Base-by-base conservation (phyloP, 2,329 filamentous ascomycete species). In the Dichotomopilus funicola region DNA sequence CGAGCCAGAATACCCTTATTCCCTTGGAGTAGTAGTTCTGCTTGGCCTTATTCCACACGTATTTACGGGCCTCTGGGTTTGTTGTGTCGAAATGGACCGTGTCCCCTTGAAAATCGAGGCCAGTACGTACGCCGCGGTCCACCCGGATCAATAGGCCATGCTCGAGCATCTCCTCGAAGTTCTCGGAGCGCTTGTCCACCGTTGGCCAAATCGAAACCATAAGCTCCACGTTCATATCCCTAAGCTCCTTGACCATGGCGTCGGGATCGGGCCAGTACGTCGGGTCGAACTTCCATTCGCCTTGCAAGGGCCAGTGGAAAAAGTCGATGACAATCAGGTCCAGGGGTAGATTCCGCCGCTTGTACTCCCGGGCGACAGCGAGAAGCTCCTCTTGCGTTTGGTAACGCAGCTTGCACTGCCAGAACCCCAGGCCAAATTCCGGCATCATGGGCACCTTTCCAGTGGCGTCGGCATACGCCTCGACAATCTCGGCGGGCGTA, bases 121-220 rank as follows among this genome's bases (percentile, higher is more conserved):
- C 41, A 4, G 42, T 50, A 6, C 53, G 53, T 43, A 50, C 1
- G 6, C 53, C 53, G 10, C 53, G 53, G 53, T 55, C 42, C 0
- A 33, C 31, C 8, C 36, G 47, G 10, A 55, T 31, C 4, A 55
- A 9, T 1, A 36, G 27, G 2, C 53, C 53, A 6, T 37, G 41
- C 47, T 55, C 53, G 6, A 55, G 35, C 53, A 55, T 55, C 53
- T 55, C 53, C 6, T 50, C 47, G 36, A 38, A 55, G 48, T 55
- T 55, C 42, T 55, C 53, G 36, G 41, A 55, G 41, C 48, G 53
- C 41, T 45, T 50, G 48, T 55, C 53, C 4, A 55, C 53, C 11
- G 53, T 55, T 10, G 53, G 53, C 53, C 53, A 55, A n/a, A 55
- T 46, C 5, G 53, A 55, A n/a, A 55, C 53, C 53, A 55, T 55